phyloP scores from a whole-genome alignment of 768 basidiomycete species.

The Vararia minispora region DNA sequence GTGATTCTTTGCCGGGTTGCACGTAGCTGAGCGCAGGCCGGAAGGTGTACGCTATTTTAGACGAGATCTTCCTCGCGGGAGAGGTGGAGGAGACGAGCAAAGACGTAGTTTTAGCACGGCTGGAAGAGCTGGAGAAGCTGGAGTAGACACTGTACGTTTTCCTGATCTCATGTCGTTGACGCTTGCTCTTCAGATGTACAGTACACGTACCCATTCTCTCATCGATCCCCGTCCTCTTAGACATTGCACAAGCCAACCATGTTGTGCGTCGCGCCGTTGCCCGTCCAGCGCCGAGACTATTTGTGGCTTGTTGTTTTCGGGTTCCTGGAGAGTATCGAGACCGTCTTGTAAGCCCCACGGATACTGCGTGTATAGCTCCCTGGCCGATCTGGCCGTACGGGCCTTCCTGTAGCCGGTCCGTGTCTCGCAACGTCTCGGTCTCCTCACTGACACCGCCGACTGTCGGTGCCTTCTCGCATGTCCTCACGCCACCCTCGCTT shows the following conservation, averaged over 20 bases:
- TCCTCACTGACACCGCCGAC: no score
- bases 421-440: no score
- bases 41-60: constrained; percentile 98
- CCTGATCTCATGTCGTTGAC: not conserved
- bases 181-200: not conserved
- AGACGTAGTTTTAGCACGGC: constrained; percentile 81
- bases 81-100: constrained; percentile 99
- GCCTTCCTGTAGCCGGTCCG: no score
- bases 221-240: no score
- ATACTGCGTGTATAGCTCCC: no score
- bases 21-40: not conserved
- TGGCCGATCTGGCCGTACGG: no score
- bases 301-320: no score
- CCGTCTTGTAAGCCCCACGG: no score
- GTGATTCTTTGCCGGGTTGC: not conserved
- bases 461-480: no score
- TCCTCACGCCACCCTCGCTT: no score
- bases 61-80: constrained; percentile 96
- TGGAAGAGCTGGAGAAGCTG: constrained; percentile 90
- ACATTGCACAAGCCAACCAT: not conserved
- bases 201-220: no score
- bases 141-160: constrained; percentile 34
- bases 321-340: no score
- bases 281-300: not conserved
- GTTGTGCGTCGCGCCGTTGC: not conserved